phyloP scores from a whole-genome alignment of 2,329 filamentous ascomycete species.

The Apiospora aurea region DNA sequence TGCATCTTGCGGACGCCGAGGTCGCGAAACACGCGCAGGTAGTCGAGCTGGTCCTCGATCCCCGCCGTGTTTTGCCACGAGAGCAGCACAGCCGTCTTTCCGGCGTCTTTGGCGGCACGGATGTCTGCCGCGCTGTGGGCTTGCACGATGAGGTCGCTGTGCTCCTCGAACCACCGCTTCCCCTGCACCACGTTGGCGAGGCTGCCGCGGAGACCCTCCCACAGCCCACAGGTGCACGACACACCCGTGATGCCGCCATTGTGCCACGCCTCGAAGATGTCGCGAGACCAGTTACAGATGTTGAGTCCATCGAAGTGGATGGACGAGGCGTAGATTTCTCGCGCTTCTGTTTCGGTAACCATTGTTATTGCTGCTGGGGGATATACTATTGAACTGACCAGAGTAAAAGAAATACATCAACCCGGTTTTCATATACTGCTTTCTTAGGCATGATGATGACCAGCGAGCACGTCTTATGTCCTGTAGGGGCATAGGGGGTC shows the following conservation, averaged over 20 bases:
- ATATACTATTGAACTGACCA: background rate
- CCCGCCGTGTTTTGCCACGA: slow-evolving; percentile 45
- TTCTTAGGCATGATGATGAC: background rate
- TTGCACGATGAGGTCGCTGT: slow-evolving; percentile 48
- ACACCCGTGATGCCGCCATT: slow-evolving; percentile 49
- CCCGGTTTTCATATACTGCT: background rate
- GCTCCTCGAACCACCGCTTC: slow-evolving; percentile 52
- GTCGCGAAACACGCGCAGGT: slow-evolving; percentile 48
- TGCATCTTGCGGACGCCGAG: slow-evolving; percentile 51
- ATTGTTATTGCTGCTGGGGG: slow-evolving; percentile 34
- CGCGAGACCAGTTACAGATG: slow-evolving; percentile 48
- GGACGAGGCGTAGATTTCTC: slow-evolving; percentile 44
- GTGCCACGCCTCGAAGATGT: slow-evolving; percentile 49
- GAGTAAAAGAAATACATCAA: background rate
- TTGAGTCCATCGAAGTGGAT: slow-evolving; percentile 51
- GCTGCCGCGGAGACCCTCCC: slow-evolving; percentile 47
- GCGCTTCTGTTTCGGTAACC: slow-evolving; percentile 45
- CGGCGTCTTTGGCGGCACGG: slow-evolving; percentile 43
- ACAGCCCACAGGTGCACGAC: slow-evolving; percentile 48
- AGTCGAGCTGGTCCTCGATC: slow-evolving; percentile 48
- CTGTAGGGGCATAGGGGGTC: background rate
- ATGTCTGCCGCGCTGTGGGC: slow-evolving; percentile 46
- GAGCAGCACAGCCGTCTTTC: slow-evolving; percentile 25
- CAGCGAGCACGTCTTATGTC: background rate
- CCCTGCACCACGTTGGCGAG: slow-evolving; percentile 50